A percentile compares a stretch with the other conserved stretches of the same genome.
Evolutionary conservation across 805 yeast species (phyloP).

Genomic region (Nakazawaea ambrosiae): DNA sequence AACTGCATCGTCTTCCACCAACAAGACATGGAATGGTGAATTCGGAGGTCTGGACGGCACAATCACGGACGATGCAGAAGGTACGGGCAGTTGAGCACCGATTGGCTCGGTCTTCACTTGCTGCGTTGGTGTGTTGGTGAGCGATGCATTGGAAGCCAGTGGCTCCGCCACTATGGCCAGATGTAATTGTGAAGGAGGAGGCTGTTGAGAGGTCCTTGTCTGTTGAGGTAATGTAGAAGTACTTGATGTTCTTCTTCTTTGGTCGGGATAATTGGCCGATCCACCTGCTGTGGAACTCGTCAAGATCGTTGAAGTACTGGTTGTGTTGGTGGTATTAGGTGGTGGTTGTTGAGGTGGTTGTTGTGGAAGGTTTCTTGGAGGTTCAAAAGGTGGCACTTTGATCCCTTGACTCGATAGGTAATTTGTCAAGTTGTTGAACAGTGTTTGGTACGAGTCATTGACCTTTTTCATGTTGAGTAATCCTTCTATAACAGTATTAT

Average conservation of each 20-base stretch:
- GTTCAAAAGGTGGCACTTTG: constrained; percentile 56
- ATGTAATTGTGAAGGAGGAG: background rate
- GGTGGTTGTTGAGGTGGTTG: constrained; percentile 12
- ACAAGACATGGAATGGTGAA: constrained; percentile 52
- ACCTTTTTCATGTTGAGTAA: constrained; percentile 47
- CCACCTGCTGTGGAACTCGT: background rate
- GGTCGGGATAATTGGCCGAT: background rate
- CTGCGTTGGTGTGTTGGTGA: background rate
- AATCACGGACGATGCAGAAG: constrained; percentile 2
- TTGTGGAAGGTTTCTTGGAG: constrained; percentile 35
- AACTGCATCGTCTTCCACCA: constrained; percentile 77
- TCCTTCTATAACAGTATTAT: constrained; percentile 57
- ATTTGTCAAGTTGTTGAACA: constrained; percentile 42
- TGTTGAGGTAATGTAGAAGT: background rate
- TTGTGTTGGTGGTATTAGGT: background rate
- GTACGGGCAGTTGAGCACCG: background rate
- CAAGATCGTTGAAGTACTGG: background rate
- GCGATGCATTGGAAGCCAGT: background rate
- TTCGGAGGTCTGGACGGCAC: constrained; percentile 23
- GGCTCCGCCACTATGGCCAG: background rate
- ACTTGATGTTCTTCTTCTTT: constrained; percentile 1
- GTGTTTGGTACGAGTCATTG: constrained; percentile 49
- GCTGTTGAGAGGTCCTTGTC: background rate
- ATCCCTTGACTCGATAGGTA: constrained; percentile 54
- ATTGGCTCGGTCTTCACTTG: too few species aligned